These are phyloP conservation scores for Penicillium canariense DNA, from an alignment of 495 filamentous ascomycete genomes.

Conservation along the genomic window DNA sequence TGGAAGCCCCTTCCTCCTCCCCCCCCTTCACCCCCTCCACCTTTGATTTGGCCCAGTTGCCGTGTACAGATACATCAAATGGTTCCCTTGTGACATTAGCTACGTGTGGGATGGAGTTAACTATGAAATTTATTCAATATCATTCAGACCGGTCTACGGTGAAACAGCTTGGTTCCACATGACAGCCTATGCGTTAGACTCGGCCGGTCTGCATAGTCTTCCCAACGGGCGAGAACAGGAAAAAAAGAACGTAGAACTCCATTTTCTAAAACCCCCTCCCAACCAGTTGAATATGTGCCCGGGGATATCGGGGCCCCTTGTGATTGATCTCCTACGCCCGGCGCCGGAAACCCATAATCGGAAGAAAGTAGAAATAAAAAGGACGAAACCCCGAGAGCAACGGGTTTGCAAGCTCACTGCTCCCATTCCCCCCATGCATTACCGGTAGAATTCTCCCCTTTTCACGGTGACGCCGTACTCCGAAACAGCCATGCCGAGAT, in stretches of 20 bases:
- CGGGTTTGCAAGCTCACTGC: neutral
- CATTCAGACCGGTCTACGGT: conserved; percentile 9
- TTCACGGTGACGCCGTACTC: conserved; percentile 98
- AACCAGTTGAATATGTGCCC: conserved; percentile 2
- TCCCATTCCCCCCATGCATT: conserved; percentile 21
- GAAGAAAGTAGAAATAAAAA: conserved; percentile 6
- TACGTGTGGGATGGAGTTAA: conserved; percentile 29
- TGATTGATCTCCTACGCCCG: conserved; percentile 23
- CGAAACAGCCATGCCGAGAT: conserved; percentile 93
- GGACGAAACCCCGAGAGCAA: neutral
- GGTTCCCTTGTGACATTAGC: conserved; percentile 27
- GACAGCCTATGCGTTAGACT: too few species aligned
- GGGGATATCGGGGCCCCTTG: conserved; percentile 1
- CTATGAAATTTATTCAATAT: conserved; percentile 20
- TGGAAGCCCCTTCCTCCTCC: neutral
- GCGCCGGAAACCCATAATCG: conserved; percentile 18
- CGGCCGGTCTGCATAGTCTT: neutral
- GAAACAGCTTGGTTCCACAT: too few species aligned
- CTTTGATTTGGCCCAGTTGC: conserved; percentile 20
- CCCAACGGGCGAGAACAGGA: neutral
- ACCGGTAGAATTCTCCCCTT: conserved; percentile 96
- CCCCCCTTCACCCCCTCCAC: neutral
- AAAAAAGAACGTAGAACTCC: conserved; percentile 19
- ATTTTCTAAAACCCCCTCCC: conserved; percentile 22
- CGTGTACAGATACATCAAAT: conserved; percentile 34